A percentile compares a stretch with the other conserved stretches of the same genome.
Evolutionary conservation across 1,284 basidiomycete species (phyloP).

Genomic region (Tilletia horrida): DNA sequence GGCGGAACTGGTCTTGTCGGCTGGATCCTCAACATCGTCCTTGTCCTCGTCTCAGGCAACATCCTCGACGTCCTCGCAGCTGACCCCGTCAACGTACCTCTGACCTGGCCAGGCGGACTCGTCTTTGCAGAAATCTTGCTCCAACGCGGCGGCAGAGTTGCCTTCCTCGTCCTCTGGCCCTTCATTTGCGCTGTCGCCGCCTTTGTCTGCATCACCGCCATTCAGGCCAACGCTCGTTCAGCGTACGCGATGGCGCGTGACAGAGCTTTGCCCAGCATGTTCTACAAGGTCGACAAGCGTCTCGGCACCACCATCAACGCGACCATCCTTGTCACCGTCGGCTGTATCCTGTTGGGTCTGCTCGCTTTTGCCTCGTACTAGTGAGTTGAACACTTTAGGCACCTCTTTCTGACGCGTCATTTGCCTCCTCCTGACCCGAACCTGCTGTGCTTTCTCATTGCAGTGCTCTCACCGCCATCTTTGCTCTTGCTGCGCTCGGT

Average conservation of each 20-base stretch:
- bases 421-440: too few species aligned
- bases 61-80: conserved; percentile 33
- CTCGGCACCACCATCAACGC: conserved; percentile 73
- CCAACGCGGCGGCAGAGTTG: conserved; percentile 42
- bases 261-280: conserved; percentile 76
- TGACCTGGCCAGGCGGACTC: conserved; percentile 48
- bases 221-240: conserved; percentile 82
- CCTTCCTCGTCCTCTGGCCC: conserved; percentile 67
- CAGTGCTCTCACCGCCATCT: conserved; percentile 49
- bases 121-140: conserved; percentile 51
- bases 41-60: conserved; percentile 70
- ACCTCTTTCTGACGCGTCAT: not conserved
- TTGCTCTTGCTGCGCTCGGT: conserved; percentile 65
- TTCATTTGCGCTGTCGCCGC: conserved; percentile 54
- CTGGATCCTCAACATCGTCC: conserved; percentile 59
- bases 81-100: conserved; percentile 6
- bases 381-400: not conserved
- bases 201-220: conserved; percentile 59
- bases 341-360: conserved; percentile 44
- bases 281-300: conserved; percentile 66
- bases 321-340: conserved; percentile 72
- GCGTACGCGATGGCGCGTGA: conserved; percentile 88
- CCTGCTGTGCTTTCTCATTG: conserved; percentile 15
- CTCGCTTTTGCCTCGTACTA: conserved; percentile 41
- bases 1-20: conserved; percentile 48